A percentile compares a stretch with the other conserved stretches of the same genome.
These are phyloP conservation scores for Bipolaris sorokiniana DNA, from an alignment of 2,329 filamentous ascomycete species.

Conservation along the genomic window DNA sequence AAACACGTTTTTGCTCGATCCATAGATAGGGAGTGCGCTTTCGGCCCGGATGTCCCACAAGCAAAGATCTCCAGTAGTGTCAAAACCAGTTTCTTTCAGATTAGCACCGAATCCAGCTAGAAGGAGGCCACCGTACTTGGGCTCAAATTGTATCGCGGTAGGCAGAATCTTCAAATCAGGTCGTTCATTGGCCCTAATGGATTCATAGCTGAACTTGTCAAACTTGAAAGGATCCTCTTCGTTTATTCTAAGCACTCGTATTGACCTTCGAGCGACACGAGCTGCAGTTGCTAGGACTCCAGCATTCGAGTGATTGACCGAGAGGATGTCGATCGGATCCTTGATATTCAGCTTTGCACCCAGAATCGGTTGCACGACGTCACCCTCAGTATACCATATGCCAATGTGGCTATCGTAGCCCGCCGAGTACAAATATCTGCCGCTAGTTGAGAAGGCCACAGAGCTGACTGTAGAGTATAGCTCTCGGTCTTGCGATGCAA, in stretches of 20 bases:
- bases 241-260: conserved; percentile 41
- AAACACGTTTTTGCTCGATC: conserved; percentile 62
- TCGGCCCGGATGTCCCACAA: conserved; percentile 59
- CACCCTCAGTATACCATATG: conserved; percentile 47
- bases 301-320: conserved; percentile 45
- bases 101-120: conserved; percentile 62
- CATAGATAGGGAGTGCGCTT: conserved; percentile 50
- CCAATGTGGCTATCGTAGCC: conserved; percentile 61
- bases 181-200: conserved; percentile 35
- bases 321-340: conserved; percentile 59
- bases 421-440: conserved; percentile 57
- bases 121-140: conserved; percentile 49
- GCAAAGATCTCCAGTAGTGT: conserved; percentile 59
- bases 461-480: conserved; percentile 64
- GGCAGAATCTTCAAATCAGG: conserved; percentile 40
- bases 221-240: conserved; percentile 20
- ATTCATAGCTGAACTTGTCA: conserved; percentile 31
- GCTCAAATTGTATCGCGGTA: conserved; percentile 44
- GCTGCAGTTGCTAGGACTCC: conserved; percentile 58
- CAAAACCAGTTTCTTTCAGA: conserved; percentile 36
- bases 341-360: conserved; percentile 50
- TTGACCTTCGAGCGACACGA: conserved; percentile 40
- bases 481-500: conserved; percentile 57
- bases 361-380: conserved; percentile 30
- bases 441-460: conserved; percentile 58